Conservation (phyloP, 345 rosid species). For the Moricandia moricandioides region DNA sequence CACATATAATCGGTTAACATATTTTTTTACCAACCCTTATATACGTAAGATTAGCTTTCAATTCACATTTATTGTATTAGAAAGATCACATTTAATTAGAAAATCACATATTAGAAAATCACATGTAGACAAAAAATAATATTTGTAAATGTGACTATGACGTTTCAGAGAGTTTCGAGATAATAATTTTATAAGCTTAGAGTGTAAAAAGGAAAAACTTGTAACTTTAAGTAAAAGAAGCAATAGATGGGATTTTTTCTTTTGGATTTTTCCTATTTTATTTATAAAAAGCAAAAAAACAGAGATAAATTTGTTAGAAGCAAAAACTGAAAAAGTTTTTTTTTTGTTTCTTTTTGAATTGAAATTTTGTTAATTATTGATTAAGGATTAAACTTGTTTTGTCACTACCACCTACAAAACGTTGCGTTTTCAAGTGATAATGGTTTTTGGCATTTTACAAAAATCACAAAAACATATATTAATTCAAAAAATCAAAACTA, state of each 20-base stretch:
- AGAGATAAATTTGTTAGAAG: neutral
- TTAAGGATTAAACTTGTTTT: neutral
- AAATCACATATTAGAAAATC: neutral
- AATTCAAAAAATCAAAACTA: too few relatives aligned
- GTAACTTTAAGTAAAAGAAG: slow-evolving; percentile 29
- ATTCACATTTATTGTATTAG: neutral
- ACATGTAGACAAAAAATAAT: neutral
- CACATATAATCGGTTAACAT: neutral
- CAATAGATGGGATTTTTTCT: neutral
- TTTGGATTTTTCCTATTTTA: slow-evolving; percentile 4
- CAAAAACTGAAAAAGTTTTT: neutral
- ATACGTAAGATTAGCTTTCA: neutral
- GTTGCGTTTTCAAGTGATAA: too few relatives aligned
- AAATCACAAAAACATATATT: too few relatives aligned
- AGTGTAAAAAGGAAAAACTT: slow-evolving; percentile 16
- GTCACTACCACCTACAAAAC: too few relatives aligned
- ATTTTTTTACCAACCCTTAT: neutral
- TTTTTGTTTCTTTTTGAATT: neutral
- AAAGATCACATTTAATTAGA: neutral
- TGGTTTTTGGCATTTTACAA: too few relatives aligned
- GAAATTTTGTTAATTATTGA: neutral
- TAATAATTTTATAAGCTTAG: slow-evolving; percentile 12
- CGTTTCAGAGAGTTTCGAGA: neutral
- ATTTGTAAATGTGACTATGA: slow-evolving; percentile 12
- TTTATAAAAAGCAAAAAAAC: neutral